Evolutionary conservation across 768 basidiomycete genomes (phyloP), one percentile per base, ranked within the genome.

Genomic region (Kwoniella pini): DNA sequence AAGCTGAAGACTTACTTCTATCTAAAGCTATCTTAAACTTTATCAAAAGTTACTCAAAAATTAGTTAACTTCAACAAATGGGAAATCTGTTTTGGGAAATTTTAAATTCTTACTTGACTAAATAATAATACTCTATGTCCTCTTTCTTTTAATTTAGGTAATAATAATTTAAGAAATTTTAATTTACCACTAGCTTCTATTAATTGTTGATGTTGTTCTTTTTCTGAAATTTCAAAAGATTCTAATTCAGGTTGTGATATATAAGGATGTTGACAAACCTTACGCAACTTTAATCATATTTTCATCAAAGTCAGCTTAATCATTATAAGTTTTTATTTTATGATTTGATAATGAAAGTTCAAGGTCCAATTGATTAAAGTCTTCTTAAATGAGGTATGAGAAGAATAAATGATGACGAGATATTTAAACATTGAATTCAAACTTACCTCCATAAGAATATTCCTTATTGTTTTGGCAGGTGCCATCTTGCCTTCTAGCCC

Each of bases 91-190:
- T 12, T 46, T 12, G 11, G 38, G 26, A 60, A 33, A 13, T 9
- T 9, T 9, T 15, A 36, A 36, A 36, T 45, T 56, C 61, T 52
- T 64, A 90, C 93, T 81, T 95, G 93, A 75, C 90, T 93, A 78
- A 97, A 97, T 2, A 97, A 79, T 24, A 97, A 82, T 28, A 97
- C 86, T 24, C 94, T 87, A 80, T 96, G 93, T 0, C 91, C 90
- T 45, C 87, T 85, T 51, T 86, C 84, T 67, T 87, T 88, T 40
- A 97, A 82, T 76, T 90, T 91, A 0, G 91, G 90, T 27, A 97
- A 80, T 54, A 96, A 77, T 28, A 81, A 78, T 73, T 86, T 89
- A 30, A 97, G 81, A 46, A 96, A 82, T 22, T 85, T 84, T 49
- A 97, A 80, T 77, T 97, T 95, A n/a, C 87, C 85, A 74, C 90